Conservation (phyloP, 495 filamentous ascomycete species). For the Aspergillus coremiiformis region DNA sequence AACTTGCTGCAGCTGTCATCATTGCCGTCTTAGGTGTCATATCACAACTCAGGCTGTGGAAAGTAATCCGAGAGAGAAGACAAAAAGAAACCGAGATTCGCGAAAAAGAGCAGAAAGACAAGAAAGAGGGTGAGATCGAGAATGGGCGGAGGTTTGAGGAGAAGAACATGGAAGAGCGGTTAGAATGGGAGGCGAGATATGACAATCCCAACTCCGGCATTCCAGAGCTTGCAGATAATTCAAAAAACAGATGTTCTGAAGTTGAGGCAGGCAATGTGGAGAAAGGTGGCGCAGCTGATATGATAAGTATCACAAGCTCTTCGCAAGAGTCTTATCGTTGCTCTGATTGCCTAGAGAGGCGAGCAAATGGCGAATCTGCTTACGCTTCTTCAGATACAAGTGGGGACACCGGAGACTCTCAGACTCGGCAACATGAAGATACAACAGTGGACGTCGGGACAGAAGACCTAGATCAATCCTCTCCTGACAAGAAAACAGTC, state of each 20-base stretch:
- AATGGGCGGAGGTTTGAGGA: slow-evolving; percentile 62
- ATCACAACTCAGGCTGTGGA: slow-evolving; percentile 83
- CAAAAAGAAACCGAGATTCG: slow-evolving; percentile 51
- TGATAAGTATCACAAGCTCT: slow-evolving; percentile 26
- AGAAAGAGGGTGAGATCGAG: slow-evolving; percentile 64
- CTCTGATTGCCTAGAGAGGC: slow-evolving; percentile 21
- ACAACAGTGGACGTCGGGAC: neutral
- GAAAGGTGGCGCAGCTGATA: slow-evolving; percentile 33
- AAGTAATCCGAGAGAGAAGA: slow-evolving; percentile 68
- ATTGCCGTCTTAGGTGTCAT: slow-evolving; percentile 67
- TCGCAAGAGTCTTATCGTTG: slow-evolving; percentile 14
- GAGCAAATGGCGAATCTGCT: slow-evolving; percentile 19
- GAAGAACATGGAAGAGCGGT: slow-evolving; percentile 56
- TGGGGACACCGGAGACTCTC: slow-evolving; percentile 7
- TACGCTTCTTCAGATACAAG: slow-evolving; percentile 7
- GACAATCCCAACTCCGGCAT: slow-evolving; percentile 33
- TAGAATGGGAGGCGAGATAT: slow-evolving; percentile 75
- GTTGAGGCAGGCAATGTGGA: slow-evolving; percentile 17
- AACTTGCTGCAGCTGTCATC: slow-evolving; percentile 71
- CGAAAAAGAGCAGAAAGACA: slow-evolving; percentile 48
- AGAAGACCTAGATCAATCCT: neutral
- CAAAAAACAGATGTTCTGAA: slow-evolving; percentile 14
- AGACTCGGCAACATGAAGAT: slow-evolving; percentile 7
- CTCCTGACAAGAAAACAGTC: neutral
- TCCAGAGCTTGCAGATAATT: slow-evolving; percentile 26